Evolutionary conservation across 2,329 filamentous ascomycete genomes (phyloP), one percentile per base, ranked within the genome.

Genomic region (Stagonosporopsis cucurbitacearum): DNA sequence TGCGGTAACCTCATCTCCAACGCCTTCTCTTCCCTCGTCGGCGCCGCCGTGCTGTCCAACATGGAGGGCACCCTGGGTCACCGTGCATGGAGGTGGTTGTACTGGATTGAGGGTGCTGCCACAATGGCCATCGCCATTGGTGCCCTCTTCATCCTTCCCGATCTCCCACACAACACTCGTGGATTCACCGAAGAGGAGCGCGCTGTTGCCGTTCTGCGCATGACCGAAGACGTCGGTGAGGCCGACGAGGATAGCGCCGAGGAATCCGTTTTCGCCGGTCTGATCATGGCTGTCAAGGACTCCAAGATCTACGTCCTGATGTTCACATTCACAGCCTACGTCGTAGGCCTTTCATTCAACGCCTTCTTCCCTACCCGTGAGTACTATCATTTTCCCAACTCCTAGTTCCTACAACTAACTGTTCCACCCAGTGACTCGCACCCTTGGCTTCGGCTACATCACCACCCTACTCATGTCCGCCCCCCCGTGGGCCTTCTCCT

Each of bases 261-360:
- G n/a, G 78, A 84, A 62, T 80, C 80, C 3, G 66, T 77, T 2
- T 81, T 84, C 57, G 79, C 79, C 8, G 86, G 86, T 9, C 70
- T 86, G 26, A 75, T 82, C 48, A 84, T 88, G 80, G 83, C 84
- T 0, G 66, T 86, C 45, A 85, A 83, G 70, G 86, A 88, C 58
- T 15, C 75, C 60, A 88, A 87, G 76, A 84, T 87, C 58, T 88
- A 86, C 65, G 65, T 88, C 57, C 83, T 88, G 82, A 86, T 86
- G 80, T 51, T 87, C 6, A 84, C 84, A 1, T 83, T 87, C 54
- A 84, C 83, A 3, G 82, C 84, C 3, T 87, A 87, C 58, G 84
- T 87, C 7, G 78, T 86, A 6, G 84, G 85, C 2, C 70, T 73
- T 1, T 64, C 59, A 0, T 75, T 74, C 64, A 75, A 75, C 47